phyloP scores from a whole-genome alignment of 208 protist species.

The Trypanosoma mega region DNA sequence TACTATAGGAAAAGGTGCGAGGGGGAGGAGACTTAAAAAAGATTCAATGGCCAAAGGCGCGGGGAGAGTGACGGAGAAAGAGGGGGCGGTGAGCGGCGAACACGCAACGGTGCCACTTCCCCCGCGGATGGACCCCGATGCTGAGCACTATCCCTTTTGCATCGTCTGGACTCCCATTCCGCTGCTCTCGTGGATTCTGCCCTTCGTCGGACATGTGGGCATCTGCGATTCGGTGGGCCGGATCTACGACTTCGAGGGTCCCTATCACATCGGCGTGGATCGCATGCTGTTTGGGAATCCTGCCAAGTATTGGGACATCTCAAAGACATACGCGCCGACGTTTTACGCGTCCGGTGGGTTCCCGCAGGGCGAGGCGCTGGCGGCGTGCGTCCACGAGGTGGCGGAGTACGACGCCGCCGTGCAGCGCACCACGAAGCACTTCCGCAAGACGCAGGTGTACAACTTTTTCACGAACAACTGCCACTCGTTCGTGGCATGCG shows the following conservation, averaged over 20 bases:
- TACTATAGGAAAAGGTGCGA: no score
- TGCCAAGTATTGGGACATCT: slow-evolving; percentile 82
- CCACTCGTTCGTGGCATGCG: slow-evolving; percentile 70
- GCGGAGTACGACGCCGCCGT: slow-evolving; percentile 61
- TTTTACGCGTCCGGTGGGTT: slow-evolving; percentile 37
- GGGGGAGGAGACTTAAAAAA: no score
- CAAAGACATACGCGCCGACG: slow-evolving; percentile 48
- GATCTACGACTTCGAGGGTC: slow-evolving; percentile 91
- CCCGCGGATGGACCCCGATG: slow-evolving; percentile 45
- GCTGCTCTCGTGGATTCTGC: slow-evolving; percentile 85
- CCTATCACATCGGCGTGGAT: slow-evolving; percentile 79
- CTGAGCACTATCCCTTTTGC: slow-evolving; percentile 89
- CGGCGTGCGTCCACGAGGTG: slow-evolving; percentile 34
- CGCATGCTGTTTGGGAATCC: slow-evolving; percentile 88
- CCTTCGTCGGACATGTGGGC: slow-evolving; percentile 90
- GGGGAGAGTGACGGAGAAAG: not conserved
- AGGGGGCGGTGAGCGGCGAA: not conserved
- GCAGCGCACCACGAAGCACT: slow-evolving; percentile 39
- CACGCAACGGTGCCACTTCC: slow-evolving; percentile 25
- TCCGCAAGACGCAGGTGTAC: slow-evolving; percentile 67
- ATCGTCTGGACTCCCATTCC: slow-evolving; percentile 92
- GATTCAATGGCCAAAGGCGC: no score
- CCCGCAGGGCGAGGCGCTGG: slow-evolving; percentile 11
- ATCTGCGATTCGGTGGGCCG: slow-evolving; percentile 84
- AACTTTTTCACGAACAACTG: slow-evolving; percentile 92